Evolutionary conservation across 306 rosid genomes (phyloP), one percentile per base, ranked within the genome.

Genomic region (Pueraria montana): DNA sequence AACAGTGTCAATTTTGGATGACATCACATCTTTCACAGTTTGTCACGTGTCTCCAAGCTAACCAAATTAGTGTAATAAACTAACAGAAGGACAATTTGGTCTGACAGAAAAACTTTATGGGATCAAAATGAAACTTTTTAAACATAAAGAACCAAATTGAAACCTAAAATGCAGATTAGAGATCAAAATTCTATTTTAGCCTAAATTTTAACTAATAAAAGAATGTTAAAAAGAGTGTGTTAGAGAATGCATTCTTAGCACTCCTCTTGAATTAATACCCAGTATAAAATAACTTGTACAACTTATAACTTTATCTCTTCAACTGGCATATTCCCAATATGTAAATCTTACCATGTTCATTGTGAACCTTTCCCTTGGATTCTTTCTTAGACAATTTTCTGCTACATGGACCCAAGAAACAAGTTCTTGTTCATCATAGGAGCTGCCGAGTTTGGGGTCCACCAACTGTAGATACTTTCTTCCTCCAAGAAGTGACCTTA

Each of bases 281-380:
- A 7, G 4, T 30, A 43, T 58, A 46, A 67, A 34, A 62, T 49
- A 48, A 18, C 36, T 20, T 34, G 20, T 2, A 20, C 38, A 61
- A 16, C 32, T 5, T 59, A 43, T 53, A 52, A 42, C 14, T 40
- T 68, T 46, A 50, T 11, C 45, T 55, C 6, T 36, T 5, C 21
- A 3, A 52, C 77, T 52, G 16, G 23, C 21, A 53, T 55, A 86
- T 82, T 85, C 63, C 87, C 87, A 78, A 50, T 6, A 6, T 48
- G 42, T 56, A 48, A 59, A 26, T 48, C 87, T 84, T 85, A 87
- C 87, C 90, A 82, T 78, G 63, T 85, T 56, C 88, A 87, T 85
- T 27, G 85, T 78, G 14, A 84, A 52, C 27, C 88, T 84, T 36
- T 84, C 83, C 48, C 74, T 63, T 14, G 86, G 87, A 79, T 85